A percentile compares a stretch with the other conserved stretches of the same genome.
phyloP scores from a whole-genome alignment of 139 green algal species.

The Coelastrella sp. region DNA sequence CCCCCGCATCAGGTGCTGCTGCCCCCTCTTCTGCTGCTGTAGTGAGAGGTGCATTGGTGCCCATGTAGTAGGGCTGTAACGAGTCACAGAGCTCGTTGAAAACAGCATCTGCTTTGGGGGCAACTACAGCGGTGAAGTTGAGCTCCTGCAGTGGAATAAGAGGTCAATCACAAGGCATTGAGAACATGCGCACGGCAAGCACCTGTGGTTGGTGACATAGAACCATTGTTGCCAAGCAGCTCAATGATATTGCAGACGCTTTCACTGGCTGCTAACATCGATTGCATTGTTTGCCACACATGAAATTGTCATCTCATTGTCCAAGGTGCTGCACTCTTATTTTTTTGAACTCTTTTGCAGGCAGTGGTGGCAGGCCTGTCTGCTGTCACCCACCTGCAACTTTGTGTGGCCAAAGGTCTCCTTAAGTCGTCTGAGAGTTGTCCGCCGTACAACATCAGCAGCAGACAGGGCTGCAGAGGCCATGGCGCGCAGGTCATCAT shows the following conservation, averaged over 20 bases:
- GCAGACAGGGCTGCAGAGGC: conserved; percentile 37
- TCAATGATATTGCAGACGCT: too few species aligned
- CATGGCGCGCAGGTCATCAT: conserved; percentile 26
- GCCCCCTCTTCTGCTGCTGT: not conserved
- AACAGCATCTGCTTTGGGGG: conserved; percentile 50
- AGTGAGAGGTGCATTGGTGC: not conserved
- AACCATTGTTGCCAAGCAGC: too few species aligned
- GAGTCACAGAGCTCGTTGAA: conserved; percentile 32
- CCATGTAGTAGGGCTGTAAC: conserved; percentile 31
- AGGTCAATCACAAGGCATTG: too few species aligned
- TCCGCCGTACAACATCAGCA: conserved; percentile 21
- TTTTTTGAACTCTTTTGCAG: too few species aligned
- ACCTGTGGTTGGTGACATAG: too few species aligned
- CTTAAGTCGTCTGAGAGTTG: not conserved
- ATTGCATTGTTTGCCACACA: too few species aligned
- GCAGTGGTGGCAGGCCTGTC: too few species aligned
- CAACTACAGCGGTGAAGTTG: conserved; percentile 54
- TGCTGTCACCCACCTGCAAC: conserved; percentile 10
- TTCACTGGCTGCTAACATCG: too few species aligned
- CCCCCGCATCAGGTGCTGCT: not conserved
- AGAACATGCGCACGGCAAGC: too few species aligned
- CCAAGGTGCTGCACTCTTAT: too few species aligned
- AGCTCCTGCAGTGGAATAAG: conserved; percentile 42
- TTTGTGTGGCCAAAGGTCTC: not conserved
- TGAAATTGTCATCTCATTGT: too few species aligned